A percentile compares a stretch with the other conserved stretches of the same genome.
phyloP scores from a whole-genome alignment of 805 yeast genomes.

The Wickerhamiella allomyrinae region DNA sequence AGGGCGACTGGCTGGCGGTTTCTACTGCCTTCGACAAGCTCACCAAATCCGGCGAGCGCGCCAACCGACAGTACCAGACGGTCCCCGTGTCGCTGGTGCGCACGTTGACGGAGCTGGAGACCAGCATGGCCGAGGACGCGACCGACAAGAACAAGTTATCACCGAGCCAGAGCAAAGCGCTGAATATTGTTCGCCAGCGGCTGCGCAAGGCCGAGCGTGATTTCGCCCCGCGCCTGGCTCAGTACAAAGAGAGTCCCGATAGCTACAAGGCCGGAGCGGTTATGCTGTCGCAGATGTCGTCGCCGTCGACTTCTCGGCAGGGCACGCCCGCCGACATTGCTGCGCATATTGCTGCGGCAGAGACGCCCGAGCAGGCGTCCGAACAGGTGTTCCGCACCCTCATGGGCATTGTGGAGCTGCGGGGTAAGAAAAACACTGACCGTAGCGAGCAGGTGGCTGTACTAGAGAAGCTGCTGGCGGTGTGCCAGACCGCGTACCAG shows the following conservation, averaged over 20 bases:
- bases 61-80: constrained; percentile 60
- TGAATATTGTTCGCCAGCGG: constrained; percentile 78
- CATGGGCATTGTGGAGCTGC: constrained; percentile 62
- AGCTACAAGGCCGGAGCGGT: constrained; percentile 32
- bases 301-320: constrained; percentile 17
- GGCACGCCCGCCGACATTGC: constrained; percentile 22
- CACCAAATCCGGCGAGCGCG: constrained; percentile 48
- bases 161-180: constrained; percentile 71
- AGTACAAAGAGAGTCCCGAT: constrained; percentile 57
- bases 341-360: constrained; percentile 24
- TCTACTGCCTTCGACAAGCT: constrained; percentile 65
- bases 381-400: constrained; percentile 56
- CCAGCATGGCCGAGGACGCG: constrained; percentile 39
- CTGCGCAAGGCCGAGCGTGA: constrained; percentile 68
- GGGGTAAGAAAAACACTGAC: constrained; percentile 94
- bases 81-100: constrained; percentile 61
- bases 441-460: constrained; percentile 58
- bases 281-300: constrained; percentile 10
- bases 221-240: constrained; percentile 41
- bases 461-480: constrained; percentile 44
- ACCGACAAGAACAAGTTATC: constrained; percentile 56
- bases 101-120: constrained; percentile 59
- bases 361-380: constrained; percentile 20
- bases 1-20: constrained; percentile 67
- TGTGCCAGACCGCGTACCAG: constrained; percentile 54